Evolutionary conservation across 2,329 filamentous ascomycete species (phyloP).

Genomic region (Verticillium tricorpus): DNA sequence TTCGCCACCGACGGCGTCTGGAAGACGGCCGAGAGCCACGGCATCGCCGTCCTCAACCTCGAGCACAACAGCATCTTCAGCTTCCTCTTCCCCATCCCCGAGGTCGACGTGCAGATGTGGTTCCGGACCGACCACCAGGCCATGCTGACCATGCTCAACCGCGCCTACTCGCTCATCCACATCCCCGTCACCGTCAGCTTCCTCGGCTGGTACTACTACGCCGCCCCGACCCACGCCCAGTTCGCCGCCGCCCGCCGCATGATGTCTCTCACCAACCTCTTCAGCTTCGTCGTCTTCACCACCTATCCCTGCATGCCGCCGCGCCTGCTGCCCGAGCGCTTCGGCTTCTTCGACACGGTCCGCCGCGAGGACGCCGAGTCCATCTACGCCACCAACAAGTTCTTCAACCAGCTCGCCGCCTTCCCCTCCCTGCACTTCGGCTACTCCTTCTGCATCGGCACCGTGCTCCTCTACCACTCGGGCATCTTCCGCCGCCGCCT

Average conservation of each 20-base stretch:
- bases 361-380: conserved; percentile 47
- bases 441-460: conserved; percentile 51
- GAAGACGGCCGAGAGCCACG: conserved; percentile 51
- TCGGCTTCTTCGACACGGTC: conserved; percentile 58
- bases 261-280: conserved; percentile 54
- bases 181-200: conserved; percentile 60
- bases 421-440: conserved; percentile 56
- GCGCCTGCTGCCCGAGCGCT: conserved; percentile 54
- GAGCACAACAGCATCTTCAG: conserved; percentile 45
- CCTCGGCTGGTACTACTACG: conserved; percentile 60
- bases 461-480: conserved; percentile 48
- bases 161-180: conserved; percentile 54
- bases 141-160: conserved; percentile 51
- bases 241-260: conserved; percentile 32
- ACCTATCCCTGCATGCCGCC: conserved; percentile 62
- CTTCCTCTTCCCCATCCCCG: conserved; percentile 47
- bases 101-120: conserved; percentile 50
- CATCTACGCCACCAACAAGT: conserved; percentile 61
- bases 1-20: conserved; percentile 40
- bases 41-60: conserved; percentile 48
- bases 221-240: conserved; percentile 35
- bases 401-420: conserved; percentile 53
- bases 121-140: conserved; percentile 50
- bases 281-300: conserved; percentile 59
- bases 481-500: conserved; percentile 34